phyloP scores from a whole-genome alignment of 306 rosid species.

The Pyrus bretschneideri region DNA sequence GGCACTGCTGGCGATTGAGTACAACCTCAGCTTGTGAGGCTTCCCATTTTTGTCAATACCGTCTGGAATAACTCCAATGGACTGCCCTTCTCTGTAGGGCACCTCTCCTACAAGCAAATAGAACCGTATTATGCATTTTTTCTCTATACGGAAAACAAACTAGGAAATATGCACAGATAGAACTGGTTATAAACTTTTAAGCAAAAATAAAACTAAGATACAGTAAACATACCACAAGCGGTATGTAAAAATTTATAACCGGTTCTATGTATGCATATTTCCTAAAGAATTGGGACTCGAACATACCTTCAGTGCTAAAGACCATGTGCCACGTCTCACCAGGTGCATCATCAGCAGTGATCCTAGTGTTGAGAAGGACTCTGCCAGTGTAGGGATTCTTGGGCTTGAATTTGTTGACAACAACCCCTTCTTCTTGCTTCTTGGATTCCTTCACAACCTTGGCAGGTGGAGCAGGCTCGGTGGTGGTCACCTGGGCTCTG shows the following conservation, averaged over 20 bases:
- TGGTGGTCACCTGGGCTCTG: slow-evolving; percentile 83
- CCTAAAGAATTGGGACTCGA: background rate
- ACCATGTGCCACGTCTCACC: slow-evolving; percentile 99
- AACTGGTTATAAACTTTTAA: background rate
- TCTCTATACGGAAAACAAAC: background rate
- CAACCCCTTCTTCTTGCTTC: slow-evolving; percentile 82
- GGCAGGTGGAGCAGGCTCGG: slow-evolving; percentile 77
- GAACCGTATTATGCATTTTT: too few species aligned
- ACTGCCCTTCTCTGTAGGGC: slow-evolving; percentile 97
- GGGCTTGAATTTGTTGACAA: slow-evolving; percentile 81
- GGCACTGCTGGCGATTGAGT: slow-evolving; percentile 94
- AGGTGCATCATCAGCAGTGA: slow-evolving; percentile 97
- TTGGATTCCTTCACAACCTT: slow-evolving; percentile 74
- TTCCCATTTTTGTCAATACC: slow-evolving; percentile 88
- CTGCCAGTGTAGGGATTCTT: slow-evolving; percentile 70
- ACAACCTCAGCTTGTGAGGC: slow-evolving; percentile 83
- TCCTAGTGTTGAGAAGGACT: slow-evolving; percentile 87
- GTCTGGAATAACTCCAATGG: slow-evolving; percentile 80
- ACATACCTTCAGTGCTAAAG: slow-evolving; percentile 85
- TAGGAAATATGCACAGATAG: background rate
- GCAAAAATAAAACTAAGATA: too few species aligned
- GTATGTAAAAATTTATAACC: too few species aligned
- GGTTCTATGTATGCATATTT: background rate
- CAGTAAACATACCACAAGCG: too few species aligned
- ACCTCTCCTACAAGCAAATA: slow-evolving; percentile 57